phyloP scores from a whole-genome alignment of 148 eudicot genomes.

The Silene conica region DNA sequence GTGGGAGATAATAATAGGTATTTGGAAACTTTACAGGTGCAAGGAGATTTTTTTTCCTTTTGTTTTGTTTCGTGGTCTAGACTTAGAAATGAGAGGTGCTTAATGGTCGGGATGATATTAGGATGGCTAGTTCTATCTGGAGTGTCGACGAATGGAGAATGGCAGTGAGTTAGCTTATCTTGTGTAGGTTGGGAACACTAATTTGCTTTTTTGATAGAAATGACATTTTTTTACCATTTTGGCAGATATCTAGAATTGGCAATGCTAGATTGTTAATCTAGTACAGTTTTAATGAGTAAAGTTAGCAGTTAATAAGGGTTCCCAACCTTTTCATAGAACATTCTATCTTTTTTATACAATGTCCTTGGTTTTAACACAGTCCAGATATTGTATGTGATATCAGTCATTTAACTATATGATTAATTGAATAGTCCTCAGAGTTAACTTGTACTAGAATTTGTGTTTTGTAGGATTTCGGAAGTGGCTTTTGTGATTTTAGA shows the following conservation, averaged over 20 bases:
- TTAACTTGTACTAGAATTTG: too few species aligned
- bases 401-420: too few species aligned
- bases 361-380: background rate
- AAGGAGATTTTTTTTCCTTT: background rate
- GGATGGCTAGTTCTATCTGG: background rate
- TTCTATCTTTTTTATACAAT: too few species aligned
- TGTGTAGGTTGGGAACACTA: background rate
- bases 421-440: too few species aligned
- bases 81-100: background rate
- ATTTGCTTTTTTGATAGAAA: too few species aligned
- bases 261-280: background rate
- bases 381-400: too few species aligned
- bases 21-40: background rate
- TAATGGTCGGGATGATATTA: background rate
- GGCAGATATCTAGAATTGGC: too few species aligned
- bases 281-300: background rate
- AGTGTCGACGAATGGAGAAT: background rate
- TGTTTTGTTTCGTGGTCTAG: background rate
- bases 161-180: background rate
- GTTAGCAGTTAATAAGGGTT: background rate
- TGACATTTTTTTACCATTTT: too few species aligned
- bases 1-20: background rate
- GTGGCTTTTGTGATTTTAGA: background rate
- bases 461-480: too few species aligned
- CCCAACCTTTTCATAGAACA: background rate